Percentiles rank a stretch among this genome's conserved stretches.
phyloP scores from a whole-genome alignment of 192 early-diverging fungal species.

The Backusella tuberculispora region DNA sequence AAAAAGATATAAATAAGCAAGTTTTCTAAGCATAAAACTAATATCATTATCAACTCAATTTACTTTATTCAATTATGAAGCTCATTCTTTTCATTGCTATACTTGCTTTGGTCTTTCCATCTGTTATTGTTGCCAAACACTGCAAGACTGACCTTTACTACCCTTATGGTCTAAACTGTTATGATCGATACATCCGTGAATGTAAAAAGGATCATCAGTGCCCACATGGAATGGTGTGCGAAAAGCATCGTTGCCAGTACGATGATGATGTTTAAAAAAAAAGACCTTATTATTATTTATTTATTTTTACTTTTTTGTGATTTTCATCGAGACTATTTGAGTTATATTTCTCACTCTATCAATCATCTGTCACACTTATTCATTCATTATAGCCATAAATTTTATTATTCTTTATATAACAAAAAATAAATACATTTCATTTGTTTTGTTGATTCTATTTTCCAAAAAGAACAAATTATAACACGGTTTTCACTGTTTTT shows the following conservation, averaged over 20 bases:
- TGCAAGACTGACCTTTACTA: neutral
- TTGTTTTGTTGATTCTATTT: too few relatives aligned
- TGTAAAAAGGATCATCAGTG: neutral
- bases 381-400: too few relatives aligned
- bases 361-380: too few relatives aligned
- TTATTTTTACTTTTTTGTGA: too few relatives aligned
- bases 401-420: too few relatives aligned
- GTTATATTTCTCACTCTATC: too few relatives aligned
- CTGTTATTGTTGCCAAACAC: neutral
- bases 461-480: too few relatives aligned
- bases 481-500: too few relatives aligned
- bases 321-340: too few relatives aligned
- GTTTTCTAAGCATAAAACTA: neutral
- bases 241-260: neutral
- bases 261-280: neutral
- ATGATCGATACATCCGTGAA: neutral
- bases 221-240: neutral
- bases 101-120: neutral
- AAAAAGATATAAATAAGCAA: conserved; percentile 1
- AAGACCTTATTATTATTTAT: too few relatives aligned
- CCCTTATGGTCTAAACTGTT: neutral
- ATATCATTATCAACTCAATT: neutral
- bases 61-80: neutral
- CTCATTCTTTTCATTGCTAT: neutral
- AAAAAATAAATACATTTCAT: too few relatives aligned